Base-by-base conservation (phyloP, 2,329 filamentous ascomycete genomes). In the Aspergillus brunneoviolaceus region DNA sequence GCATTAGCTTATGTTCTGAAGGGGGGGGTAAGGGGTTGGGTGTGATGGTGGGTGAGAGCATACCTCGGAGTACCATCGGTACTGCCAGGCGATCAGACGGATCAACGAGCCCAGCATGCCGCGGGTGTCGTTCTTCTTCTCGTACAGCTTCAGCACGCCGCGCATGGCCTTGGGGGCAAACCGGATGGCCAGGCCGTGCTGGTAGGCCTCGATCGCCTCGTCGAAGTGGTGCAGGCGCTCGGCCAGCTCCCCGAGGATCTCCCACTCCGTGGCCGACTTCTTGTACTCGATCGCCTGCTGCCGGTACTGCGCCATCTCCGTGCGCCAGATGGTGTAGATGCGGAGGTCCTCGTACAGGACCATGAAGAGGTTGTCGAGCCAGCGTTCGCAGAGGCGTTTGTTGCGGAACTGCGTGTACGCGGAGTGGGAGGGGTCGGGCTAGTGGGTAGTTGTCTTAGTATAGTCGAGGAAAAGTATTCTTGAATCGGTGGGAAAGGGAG, bases 341-440 rank as follows among this genome's bases (percentile, higher is more conserved):
- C 95, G 91, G 19, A 99, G 84, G 72, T 99, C 95, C 76, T 99
- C 95, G 75, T 99, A 99, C 2, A 99, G 84, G 0, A 98, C 95
- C 95, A 99, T 99, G 80, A 99, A 99, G 23, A 99, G 84, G 70
- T 96, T 98, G 77, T 99, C 95, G 2, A 99, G 85, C 95, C 95
- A 99, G 67, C 95, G 88, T 77, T 99, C 95, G 72, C 95, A 99
- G 1, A 99, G 85, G 0, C 95, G 89, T 80, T 99, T 99, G 77
- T 97, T 96, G 74, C 96, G 95, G 72, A 99, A 92, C 68, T 94
- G 91, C 6, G 92, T 93, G 67, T 96, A 90, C 66, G 90, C 84
- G 59, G 89, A 85, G 65, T 92, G 87, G 5, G 86, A 84, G 29
- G 85, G 82, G 60, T 87, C 83, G 16, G 80, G 80, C 88, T 90